Evolutionary conservation across 2,329 filamentous ascomycete genomes (phyloP).

Genomic region (Xylaria sp.): DNA sequence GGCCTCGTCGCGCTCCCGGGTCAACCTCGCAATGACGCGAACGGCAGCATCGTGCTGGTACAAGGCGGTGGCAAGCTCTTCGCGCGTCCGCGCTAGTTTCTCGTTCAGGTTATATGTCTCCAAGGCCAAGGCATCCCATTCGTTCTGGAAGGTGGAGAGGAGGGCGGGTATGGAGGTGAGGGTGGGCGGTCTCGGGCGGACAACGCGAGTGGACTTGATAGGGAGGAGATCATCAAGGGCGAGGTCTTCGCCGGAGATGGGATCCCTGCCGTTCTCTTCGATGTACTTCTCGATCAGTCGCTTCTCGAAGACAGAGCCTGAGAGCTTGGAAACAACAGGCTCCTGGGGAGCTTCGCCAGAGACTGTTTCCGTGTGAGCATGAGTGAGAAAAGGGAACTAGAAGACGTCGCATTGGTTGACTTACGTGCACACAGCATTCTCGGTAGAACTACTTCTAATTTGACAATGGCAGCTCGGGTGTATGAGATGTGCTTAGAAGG

Average conservation of each 20-base stretch:
- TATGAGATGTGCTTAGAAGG: conserved; percentile 10
- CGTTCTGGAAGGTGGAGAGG: conserved; percentile 94
- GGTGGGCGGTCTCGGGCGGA: conserved; percentile 89
- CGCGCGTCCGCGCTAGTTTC: conserved; percentile 86
- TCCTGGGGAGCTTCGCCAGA: conserved; percentile 96
- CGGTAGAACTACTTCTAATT: conserved; percentile 29
- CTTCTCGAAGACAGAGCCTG: conserved; percentile 95
- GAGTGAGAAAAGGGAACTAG: not conserved
- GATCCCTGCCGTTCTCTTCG: conserved; percentile 90
- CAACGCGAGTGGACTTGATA: conserved; percentile 83
- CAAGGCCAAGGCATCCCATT: conserved; percentile 94
- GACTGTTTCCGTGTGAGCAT: conserved; percentile 64
- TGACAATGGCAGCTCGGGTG: conserved; percentile 27
- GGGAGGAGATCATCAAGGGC: conserved; percentile 86
- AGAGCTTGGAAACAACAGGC: conserved; percentile 94
- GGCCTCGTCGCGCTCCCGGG: conserved; percentile 92
- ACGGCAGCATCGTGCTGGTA: conserved; percentile 99
- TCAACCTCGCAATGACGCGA: conserved; percentile 88
- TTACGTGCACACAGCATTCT: conserved; percentile 62
- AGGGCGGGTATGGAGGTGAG: conserved; percentile 96
- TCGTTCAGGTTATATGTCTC: conserved; percentile 93
- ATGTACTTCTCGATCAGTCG: conserved; percentile 96
- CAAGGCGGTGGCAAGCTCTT: conserved; percentile 91
- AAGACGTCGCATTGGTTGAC: conserved; percentile 7
- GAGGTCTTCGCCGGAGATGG: conserved; percentile 86